These are phyloP conservation scores for Boletus holoroseus DNA, from an alignment of 1,284 basidiomycete genomes.

Conservation along the genomic window DNA sequence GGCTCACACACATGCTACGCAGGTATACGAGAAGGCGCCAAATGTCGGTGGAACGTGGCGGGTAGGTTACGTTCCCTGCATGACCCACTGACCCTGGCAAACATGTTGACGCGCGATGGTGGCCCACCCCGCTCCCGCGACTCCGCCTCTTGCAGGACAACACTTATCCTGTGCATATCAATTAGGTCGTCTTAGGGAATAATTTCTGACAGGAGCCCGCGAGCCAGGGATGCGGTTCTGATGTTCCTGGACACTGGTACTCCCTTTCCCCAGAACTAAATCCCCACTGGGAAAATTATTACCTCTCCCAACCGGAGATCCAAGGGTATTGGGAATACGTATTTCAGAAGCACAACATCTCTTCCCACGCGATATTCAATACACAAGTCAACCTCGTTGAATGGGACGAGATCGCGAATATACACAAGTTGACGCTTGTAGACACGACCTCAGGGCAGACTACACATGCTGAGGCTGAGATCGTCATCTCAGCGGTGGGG, in stretches of 20 bases:
- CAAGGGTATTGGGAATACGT: constrained; percentile 47
- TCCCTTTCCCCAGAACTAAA: constrained; percentile 52
- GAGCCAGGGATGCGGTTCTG: constrained; percentile 47
- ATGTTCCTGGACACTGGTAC: constrained; percentile 53
- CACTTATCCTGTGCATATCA: constrained; percentile 29
- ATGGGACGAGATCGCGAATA: constrained; percentile 42
- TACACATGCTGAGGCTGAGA: constrained; percentile 35
- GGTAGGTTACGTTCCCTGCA: constrained; percentile 13
- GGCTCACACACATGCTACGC: background rate
- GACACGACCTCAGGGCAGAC: constrained; percentile 33
- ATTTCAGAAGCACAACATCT: constrained; percentile 40
- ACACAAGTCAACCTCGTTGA: constrained; percentile 39
- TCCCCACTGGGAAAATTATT: constrained; percentile 45
- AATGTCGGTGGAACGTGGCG: constrained; percentile 23
- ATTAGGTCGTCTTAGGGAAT: background rate
- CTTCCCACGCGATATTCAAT: constrained; percentile 39
- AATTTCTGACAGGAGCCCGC: background rate
- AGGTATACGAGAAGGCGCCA: background rate
- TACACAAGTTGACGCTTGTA: constrained; percentile 39
- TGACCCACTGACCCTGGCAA: background rate
- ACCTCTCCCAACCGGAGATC: constrained; percentile 45
- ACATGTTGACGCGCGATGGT: constrained; percentile 2
- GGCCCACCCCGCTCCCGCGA: background rate
- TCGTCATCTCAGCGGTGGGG: constrained; percentile 43
- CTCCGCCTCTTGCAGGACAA: constrained; percentile 20